Evolutionary conservation across 2,329 filamentous ascomycete genomes (phyloP).

Genomic region (Calonectria hawksworthii): DNA sequence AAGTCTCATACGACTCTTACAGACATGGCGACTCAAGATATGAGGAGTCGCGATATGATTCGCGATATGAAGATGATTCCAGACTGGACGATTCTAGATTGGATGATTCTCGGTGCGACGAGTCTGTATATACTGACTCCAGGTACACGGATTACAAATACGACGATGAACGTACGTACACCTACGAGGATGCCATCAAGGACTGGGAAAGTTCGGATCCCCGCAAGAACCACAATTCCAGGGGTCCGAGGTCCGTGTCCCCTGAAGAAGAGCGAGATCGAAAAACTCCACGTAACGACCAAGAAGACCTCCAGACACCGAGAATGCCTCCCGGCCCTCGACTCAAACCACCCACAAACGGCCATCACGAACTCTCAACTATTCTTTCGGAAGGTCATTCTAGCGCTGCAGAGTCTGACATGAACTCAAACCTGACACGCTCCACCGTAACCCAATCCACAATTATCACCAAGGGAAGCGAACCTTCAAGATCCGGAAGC

Average conservation of each 20-base stretch:
- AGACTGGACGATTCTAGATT: constrained; percentile 12
- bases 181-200: constrained; percentile 39
- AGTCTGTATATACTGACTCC: constrained; percentile 8
- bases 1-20: constrained; percentile 37
- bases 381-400: constrained; percentile 67
- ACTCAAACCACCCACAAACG: constrained; percentile 65
- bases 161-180: constrained; percentile 39
- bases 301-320: constrained; percentile 38
- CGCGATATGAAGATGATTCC: constrained; percentile 32
- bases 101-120: constrained; percentile 17
- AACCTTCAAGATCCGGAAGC: constrained; percentile 55
- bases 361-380: constrained; percentile 69
- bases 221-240: constrained; percentile 34
- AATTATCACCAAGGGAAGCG: constrained; percentile 61
- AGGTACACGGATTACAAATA: constrained; percentile 18
- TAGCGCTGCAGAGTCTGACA: constrained; percentile 62
- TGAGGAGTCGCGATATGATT: constrained; percentile 11
- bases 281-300: constrained; percentile 33
- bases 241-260: constrained; percentile 33
- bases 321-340: constrained; percentile 51
- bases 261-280: constrained; percentile 39
- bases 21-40: not conserved
- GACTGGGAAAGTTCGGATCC: constrained; percentile 46
- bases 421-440: constrained; percentile 67
- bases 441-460: constrained; percentile 69